These are phyloP conservation scores for Alternaria novae-zelandiae DNA, from an alignment of 2,329 filamentous ascomycete species.

Conservation along the genomic window DNA sequence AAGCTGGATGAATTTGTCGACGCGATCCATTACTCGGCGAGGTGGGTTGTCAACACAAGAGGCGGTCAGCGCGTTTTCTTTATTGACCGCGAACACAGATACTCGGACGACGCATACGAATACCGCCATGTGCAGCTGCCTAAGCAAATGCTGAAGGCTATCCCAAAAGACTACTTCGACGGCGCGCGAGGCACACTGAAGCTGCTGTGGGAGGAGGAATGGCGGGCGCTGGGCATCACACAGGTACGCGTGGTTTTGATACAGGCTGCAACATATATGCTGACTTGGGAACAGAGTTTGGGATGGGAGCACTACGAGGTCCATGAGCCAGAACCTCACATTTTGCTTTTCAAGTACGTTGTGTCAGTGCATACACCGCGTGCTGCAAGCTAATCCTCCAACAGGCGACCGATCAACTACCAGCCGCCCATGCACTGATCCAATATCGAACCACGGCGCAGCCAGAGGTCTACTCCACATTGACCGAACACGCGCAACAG, in stretches of 20 bases:
- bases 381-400: slow-evolving; percentile 12
- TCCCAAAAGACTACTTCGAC: slow-evolving; percentile 95
- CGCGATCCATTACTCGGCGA: slow-evolving; percentile 91
- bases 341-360: slow-evolving; percentile 95
- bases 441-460: not conserved
- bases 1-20: slow-evolving; percentile 91
- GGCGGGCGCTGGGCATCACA: slow-evolving; percentile 95
- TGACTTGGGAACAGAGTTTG: slow-evolving; percentile 70
- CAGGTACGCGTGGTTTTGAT: slow-evolving; percentile 66
- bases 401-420: slow-evolving; percentile 83
- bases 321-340: slow-evolving; percentile 97
- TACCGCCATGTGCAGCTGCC: slow-evolving; percentile 98
- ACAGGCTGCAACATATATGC: not conserved
- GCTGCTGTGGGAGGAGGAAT: slow-evolving; percentile 97
- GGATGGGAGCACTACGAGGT: slow-evolving; percentile 99
- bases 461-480: slow-evolving; percentile 6
- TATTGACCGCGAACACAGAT: slow-evolving; percentile 63
- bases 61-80: slow-evolving; percentile 16
- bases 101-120: slow-evolving; percentile 90
- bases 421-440: slow-evolving; percentile 66
- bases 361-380: not conserved
- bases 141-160: slow-evolving; percentile 97
- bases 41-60: slow-evolving; percentile 62
- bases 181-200: slow-evolving; percentile 89
- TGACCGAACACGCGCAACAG: slow-evolving; percentile 11